Evolutionary conservation across 2,329 filamentous ascomycete species (phyloP), one percentile per base, ranked within the genome.

Genomic region (Allantophomopsis cytisporea): DNA sequence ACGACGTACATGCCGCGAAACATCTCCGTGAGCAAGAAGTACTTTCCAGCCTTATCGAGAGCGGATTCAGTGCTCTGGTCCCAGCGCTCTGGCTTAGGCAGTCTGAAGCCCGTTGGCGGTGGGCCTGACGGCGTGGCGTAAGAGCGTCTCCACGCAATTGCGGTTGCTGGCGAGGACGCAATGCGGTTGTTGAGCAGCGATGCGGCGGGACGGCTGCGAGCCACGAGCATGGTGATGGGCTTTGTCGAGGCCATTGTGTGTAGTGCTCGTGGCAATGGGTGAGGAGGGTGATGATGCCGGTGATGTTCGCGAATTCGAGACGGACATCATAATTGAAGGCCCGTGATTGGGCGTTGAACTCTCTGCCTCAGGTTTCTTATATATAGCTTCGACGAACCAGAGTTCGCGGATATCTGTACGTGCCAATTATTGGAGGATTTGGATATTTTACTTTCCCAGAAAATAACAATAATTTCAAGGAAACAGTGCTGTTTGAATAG

Each of bases 1-100:
- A 91, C 77, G 50, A 98, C 80, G 59, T 95, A 98, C 91, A 98
- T 96, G 63, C 91, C 91, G 57, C 91, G 79, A 60, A 85, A 73
- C 82, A 96, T 91, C 72, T 98, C 91, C 39, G 83, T 80, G 71
- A 96, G 68, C 59, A 98, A 73, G 66, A 98, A 98, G 71, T 87
- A 96, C 60, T 88, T 91, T 52, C 84, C 87, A 47, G 86, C 71
- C 60, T 80, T 82, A 64, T 95, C 86, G 51, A 93, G 65, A 30
- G 82, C 75, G 47, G 71, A 76, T 59, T 94, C 86, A 46, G 73
- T 69, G 48, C 79, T 72, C 61, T 93, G 75, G 50, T 93, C 78
- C 86, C 87, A 96, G 65, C 76, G 66, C 59, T 78, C 73, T 38
- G 73, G 79, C 46, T 69, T 72, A 54, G 78, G 73, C 53, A 88